phyloP scores from a whole-genome alignment of 1,284 basidiomycete species.

The Ceratobasidium sp. region DNA sequence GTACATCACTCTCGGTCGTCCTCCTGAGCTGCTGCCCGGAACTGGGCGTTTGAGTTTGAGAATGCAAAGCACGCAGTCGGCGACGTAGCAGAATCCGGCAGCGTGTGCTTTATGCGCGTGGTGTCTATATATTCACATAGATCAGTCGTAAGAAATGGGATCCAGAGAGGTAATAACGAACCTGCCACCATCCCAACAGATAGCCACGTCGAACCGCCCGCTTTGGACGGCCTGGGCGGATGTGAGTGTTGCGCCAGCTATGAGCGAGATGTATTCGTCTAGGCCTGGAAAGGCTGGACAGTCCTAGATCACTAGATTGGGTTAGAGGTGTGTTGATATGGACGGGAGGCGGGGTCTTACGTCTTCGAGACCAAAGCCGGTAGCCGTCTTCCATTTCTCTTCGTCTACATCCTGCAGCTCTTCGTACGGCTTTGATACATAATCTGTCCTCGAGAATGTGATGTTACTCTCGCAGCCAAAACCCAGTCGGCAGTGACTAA shows the following conservation, averaged over 20 bases:
- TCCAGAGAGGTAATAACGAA: slow-evolving; percentile 55
- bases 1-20: slow-evolving; percentile 80
- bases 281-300: slow-evolving; percentile 82
- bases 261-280: slow-evolving; percentile 74
- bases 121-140: slow-evolving; percentile 67
- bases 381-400: slow-evolving; percentile 44
- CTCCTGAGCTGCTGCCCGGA: slow-evolving; percentile 14
- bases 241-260: slow-evolving; percentile 83
- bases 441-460: neutral
- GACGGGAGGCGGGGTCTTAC: slow-evolving; percentile 58
- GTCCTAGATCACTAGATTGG: slow-evolving; percentile 66
- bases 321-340: neutral
- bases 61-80: slow-evolving; percentile 87
- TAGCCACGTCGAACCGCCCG: slow-evolving; percentile 69
- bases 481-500: slow-evolving; percentile 47
- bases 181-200: slow-evolving; percentile 90
- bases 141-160: too few species aligned
- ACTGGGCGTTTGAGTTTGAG: slow-evolving; percentile 66
- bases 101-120: slow-evolving; percentile 81
- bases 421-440: slow-evolving; percentile 65
- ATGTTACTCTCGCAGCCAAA: neutral
- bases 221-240: slow-evolving; percentile 74
- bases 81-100: slow-evolving; percentile 94
- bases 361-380: slow-evolving; percentile 77
- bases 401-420: slow-evolving; percentile 50